Evolutionary conservation across 495 filamentous ascomycete species (phyloP).

Genomic region (Cudoniella acicularis): DNA sequence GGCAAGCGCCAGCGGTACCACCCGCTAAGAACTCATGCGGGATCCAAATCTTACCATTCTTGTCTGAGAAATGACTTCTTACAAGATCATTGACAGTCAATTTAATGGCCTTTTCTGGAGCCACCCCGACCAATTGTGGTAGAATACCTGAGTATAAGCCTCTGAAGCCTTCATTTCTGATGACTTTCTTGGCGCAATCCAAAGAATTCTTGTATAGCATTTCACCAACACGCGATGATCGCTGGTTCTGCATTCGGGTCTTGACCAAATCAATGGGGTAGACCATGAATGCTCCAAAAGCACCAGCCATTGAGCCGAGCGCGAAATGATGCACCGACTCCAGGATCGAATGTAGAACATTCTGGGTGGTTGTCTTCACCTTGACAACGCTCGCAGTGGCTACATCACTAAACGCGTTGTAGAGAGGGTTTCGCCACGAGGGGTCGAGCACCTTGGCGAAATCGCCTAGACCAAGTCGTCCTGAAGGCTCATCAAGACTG

Average conservation of each 20-base stretch:
- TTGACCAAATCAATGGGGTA: slow-evolving; percentile 99
- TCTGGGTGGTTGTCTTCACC: slow-evolving; percentile 38
- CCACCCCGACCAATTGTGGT: slow-evolving; percentile 93
- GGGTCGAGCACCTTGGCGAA: slow-evolving; percentile 95
- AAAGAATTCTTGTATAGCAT: slow-evolving; percentile 92
- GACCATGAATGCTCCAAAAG: slow-evolving; percentile 97
- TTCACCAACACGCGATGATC: slow-evolving; percentile 74
- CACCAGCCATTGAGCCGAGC: slow-evolving; percentile 84
- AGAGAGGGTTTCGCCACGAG: slow-evolving; percentile 65
- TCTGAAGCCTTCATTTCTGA: slow-evolving; percentile 83
- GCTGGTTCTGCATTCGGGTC: slow-evolving; percentile 98
- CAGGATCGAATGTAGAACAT: slow-evolving; percentile 56
- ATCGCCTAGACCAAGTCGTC: slow-evolving; percentile 73
- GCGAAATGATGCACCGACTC: slow-evolving; percentile 88
- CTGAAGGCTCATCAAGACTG: slow-evolving; percentile 82
- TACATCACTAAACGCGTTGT: slow-evolving; percentile 35
- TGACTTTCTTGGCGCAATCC: slow-evolving; percentile 88
- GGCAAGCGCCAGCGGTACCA: slow-evolving; percentile 87
- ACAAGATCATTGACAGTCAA: slow-evolving; percentile 96
- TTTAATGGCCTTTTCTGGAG: slow-evolving; percentile 98
- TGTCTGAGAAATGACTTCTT: slow-evolving; percentile 69
- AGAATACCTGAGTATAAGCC: slow-evolving; percentile 93
- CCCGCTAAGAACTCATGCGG: slow-evolving; percentile 78
- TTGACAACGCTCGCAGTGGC: slow-evolving; percentile 46
- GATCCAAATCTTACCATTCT: slow-evolving; percentile 69